Percentiles rank a stretch among this genome's conserved stretches.
phyloP scores from a whole-genome alignment of 768 basidiomycete genomes.

The Porphyrellus cyaneotinctus region DNA sequence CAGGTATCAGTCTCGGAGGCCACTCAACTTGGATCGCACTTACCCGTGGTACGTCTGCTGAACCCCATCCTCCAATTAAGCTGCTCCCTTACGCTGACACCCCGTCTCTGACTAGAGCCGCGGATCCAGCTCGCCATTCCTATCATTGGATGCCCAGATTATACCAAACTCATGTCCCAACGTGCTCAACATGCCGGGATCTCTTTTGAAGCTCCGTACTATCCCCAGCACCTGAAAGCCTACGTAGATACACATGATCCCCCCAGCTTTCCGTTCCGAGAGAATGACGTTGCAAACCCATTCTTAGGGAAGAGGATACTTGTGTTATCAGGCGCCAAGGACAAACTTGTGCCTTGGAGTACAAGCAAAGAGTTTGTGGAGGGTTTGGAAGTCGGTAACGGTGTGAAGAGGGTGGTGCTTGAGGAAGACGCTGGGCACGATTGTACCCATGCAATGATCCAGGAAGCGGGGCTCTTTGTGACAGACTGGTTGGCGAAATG shows the following conservation, averaged over 20 bases:
- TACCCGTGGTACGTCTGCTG: conserved; percentile 34
- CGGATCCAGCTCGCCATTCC: conserved; percentile 45
- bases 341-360: conserved; percentile 65
- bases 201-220: conserved; percentile 45
- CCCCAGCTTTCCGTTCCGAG: conserved; percentile 38
- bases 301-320: conserved; percentile 73
- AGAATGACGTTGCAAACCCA: conserved; percentile 43
- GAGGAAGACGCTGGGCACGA: conserved; percentile 58
- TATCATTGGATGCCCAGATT: conserved; percentile 73
- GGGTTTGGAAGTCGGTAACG: conserved; percentile 50
- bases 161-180: conserved; percentile 47
- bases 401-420: conserved; percentile 54
- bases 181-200: conserved; percentile 50
- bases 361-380: conserved; percentile 55
- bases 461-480: conserved; percentile 35
- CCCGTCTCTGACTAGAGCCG: conserved; percentile 33
- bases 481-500: conserved; percentile 23
- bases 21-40: conserved; percentile 78
- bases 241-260: conserved; percentile 49
- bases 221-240: conserved; percentile 50
- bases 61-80: neutral
- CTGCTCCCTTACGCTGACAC: neutral
- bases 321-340: conserved; percentile 62
- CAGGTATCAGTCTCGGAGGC: conserved; percentile 80
- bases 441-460: conserved; percentile 58